phyloP scores from a whole-genome alignment of 78 protist species.

The Polysphondylium violaceum region DNA sequence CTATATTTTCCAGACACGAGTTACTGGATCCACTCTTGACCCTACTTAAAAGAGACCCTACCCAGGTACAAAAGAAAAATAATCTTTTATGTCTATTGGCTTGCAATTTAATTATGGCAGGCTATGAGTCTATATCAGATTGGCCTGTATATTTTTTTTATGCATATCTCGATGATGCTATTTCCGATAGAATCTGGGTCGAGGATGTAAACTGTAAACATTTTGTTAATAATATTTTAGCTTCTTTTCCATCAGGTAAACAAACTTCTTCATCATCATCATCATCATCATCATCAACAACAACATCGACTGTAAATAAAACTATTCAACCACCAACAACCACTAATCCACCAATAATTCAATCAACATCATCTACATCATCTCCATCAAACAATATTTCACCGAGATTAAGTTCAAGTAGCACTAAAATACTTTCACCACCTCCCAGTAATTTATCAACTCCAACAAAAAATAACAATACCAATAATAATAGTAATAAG shows the following conservation, averaged over 20 bases:
- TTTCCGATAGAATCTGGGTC: constrained; percentile 62
- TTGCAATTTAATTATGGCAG: constrained; percentile 45
- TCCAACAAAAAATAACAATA: constrained; percentile 9
- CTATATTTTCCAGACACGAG: constrained; percentile 6
- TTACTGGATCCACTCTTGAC: constrained; percentile 41
- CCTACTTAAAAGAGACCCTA: constrained; percentile 50
- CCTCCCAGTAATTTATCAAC: constrained; percentile 1
- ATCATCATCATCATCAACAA: constrained; percentile 4
- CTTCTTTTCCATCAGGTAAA: constrained; percentile 28
- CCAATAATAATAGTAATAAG: not conserved
- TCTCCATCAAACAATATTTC: not conserved
- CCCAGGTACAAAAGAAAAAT: constrained; percentile 63
- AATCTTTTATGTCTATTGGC: constrained; percentile 43
- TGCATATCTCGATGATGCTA: constrained; percentile 51
- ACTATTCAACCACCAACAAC: constrained; percentile 15
- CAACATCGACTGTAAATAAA: constrained; percentile 1
- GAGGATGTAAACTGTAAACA: constrained; percentile 64
- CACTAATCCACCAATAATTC: not conserved
- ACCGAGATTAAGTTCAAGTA: not conserved
- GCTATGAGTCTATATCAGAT: constrained; percentile 47
- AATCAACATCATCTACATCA: not conserved
- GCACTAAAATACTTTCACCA: not conserved
- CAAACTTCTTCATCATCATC: not conserved
- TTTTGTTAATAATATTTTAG: constrained; percentile 18
- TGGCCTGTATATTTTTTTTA: constrained; percentile 48